A percentile compares a stretch with the other conserved stretches of the same genome.
These are phyloP conservation scores for Fusarium sp. DNA, from an alignment of 2,329 filamentous ascomycete species.

Conservation along the genomic window DNA sequence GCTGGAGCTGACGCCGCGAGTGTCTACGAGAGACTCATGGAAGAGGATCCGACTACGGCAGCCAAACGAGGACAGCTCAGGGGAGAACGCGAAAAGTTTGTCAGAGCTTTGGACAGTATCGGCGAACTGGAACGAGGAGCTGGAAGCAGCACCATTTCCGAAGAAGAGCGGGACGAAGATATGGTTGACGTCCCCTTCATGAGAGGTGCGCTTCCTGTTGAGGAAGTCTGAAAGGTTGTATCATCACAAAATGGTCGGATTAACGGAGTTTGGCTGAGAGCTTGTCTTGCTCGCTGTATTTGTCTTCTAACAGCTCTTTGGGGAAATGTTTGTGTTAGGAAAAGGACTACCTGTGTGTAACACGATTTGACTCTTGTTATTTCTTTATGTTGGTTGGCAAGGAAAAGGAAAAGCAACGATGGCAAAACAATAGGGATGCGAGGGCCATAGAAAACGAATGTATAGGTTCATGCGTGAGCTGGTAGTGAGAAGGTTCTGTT, in stretches of 20 bases:
- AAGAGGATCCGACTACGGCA: slow-evolving; percentile 63
- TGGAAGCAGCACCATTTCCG: slow-evolving; percentile 33
- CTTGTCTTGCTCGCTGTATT: background rate
- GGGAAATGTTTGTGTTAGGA: background rate
- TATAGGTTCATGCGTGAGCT: background rate
- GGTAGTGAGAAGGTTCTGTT: background rate
- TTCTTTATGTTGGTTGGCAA: slow-evolving; percentile 1
- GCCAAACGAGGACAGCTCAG: slow-evolving; percentile 59
- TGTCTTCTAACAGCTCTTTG: slow-evolving; percentile 1
- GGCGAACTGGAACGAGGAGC: slow-evolving; percentile 58
- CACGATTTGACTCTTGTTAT: slow-evolving; percentile 13
- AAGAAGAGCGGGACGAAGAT: slow-evolving; percentile 35
- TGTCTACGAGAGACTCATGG: slow-evolving; percentile 63
- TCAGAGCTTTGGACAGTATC: slow-evolving; percentile 63
- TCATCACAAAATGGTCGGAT: background rate
- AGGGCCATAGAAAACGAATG: background rate
- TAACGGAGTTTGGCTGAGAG: background rate
- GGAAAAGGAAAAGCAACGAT: slow-evolving; percentile 23
- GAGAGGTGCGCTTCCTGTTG: slow-evolving; percentile 44
- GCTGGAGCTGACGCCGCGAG: slow-evolving; percentile 47
- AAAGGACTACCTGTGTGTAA: background rate
- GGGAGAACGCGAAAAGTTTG: slow-evolving; percentile 62
- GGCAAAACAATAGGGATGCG: background rate
- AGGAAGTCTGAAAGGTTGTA: slow-evolving; percentile 35
- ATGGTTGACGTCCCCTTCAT: slow-evolving; percentile 34